Percentiles rank a stretch among this genome's conserved stretches.
Conservation (phyloP, 352 stramenopile genomes). For the Globisporangium irregulare region DNA sequence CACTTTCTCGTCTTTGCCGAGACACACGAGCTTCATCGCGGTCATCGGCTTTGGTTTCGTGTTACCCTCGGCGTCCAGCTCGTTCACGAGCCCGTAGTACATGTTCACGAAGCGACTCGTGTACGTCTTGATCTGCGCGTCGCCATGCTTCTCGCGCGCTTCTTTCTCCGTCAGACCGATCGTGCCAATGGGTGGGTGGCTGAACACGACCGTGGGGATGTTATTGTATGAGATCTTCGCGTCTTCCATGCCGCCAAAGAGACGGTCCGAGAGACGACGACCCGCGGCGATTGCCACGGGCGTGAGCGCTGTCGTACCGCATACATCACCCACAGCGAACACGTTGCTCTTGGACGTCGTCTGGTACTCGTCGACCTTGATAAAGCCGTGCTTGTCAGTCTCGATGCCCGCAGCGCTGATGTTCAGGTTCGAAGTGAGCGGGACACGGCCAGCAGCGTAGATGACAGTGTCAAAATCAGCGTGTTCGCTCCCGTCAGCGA, state of each 20-base stretch:
- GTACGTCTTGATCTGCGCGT: conserved; percentile 92
- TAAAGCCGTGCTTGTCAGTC: conserved; percentile 61
- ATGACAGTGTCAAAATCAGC: conserved; percentile 83
- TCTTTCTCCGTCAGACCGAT: conserved; percentile 92
- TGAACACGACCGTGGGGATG: conserved; percentile 96
- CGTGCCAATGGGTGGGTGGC: conserved; percentile 94
- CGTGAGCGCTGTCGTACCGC: conserved; percentile 66
- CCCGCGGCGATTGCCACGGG: conserved; percentile 86
- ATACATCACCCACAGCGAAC: conserved; percentile 78
- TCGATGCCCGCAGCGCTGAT: conserved; percentile 70
- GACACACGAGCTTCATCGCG: conserved; percentile 94
- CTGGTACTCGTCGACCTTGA: conserved; percentile 88
- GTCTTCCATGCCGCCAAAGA: conserved; percentile 75
- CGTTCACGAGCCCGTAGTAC: conserved; percentile 91
- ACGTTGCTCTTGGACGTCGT: conserved; percentile 84
- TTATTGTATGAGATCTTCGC: conserved; percentile 85
- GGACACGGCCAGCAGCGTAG: conserved; percentile 71
- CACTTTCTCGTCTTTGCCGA: conserved; percentile 88
- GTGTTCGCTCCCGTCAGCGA: conserved; percentile 38
- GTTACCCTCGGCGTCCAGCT: conserved; percentile 32
- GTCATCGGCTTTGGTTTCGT: conserved; percentile 89
- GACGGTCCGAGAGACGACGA: conserved; percentile 75
- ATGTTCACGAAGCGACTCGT: conserved; percentile 94
- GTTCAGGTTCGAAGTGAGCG: conserved; percentile 50
- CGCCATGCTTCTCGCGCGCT: conserved; percentile 85